These are phyloP conservation scores for Dalbergia cultrata DNA, from an alignment of 306 rosid species.

Conservation along the genomic window DNA sequence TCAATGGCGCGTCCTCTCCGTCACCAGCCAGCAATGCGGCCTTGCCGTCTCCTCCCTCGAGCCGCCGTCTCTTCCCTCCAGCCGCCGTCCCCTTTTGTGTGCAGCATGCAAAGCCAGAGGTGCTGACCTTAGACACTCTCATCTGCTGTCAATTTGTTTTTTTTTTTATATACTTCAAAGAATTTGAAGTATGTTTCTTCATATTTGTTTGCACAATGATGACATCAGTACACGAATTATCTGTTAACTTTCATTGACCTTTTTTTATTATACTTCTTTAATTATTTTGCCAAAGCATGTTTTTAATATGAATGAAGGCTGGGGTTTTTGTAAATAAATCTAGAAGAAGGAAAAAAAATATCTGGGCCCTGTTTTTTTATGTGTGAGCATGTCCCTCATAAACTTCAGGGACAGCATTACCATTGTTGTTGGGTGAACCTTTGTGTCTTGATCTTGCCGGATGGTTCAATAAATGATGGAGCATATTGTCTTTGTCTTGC, in stretches of 20 bases:
- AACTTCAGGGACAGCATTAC: conserved; percentile 58
- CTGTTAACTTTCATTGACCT: too few species aligned
- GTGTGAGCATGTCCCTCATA: conserved; percentile 52
- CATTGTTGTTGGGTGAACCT: conserved; percentile 86
- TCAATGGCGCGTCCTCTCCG: too few species aligned
- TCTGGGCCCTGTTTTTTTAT: conserved; percentile 30
- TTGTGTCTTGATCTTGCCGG: conserved; percentile 49
- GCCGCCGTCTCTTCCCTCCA: too few species aligned
- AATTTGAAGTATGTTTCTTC: background rate
- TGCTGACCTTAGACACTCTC: conserved; percentile 63
- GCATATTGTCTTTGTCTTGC: conserved; percentile 35
- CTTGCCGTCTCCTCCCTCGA: too few species aligned
- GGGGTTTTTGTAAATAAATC: background rate
- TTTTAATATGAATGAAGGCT: background rate
- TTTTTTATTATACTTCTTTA: background rate
- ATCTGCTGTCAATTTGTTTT: too few species aligned
- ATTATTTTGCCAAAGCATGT: too few species aligned
- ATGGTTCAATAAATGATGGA: conserved; percentile 80
- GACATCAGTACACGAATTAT: too few species aligned
- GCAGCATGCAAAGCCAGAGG: conserved; percentile 98
- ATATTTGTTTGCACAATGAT: too few species aligned
- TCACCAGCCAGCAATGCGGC: too few species aligned
- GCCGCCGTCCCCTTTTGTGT: too few species aligned
- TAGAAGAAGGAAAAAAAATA: conserved; percentile 23
- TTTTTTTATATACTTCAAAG: background rate